These are phyloP conservation scores for Zymoseptoria passerinii DNA, from an alignment of 2,329 filamentous ascomycete species.

Conservation along the genomic window DNA sequence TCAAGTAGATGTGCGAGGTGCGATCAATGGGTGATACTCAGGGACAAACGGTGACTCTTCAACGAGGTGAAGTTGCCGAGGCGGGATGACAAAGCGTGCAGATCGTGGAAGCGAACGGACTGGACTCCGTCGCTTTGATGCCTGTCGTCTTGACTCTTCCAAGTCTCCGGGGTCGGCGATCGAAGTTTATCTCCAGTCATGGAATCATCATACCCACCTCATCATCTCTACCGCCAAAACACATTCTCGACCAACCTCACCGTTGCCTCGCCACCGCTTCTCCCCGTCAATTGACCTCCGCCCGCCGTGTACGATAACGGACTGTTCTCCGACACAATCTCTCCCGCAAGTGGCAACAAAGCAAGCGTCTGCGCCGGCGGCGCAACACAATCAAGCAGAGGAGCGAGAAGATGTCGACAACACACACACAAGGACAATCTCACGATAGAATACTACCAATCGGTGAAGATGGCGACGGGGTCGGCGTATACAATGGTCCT, in stretches of 20 bases:
- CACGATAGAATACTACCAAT: constrained; percentile 31
- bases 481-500: constrained; percentile 1
- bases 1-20: background rate
- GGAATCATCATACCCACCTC: background rate
- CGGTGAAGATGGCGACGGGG: constrained; percentile 1
- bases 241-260: background rate
- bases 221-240: background rate
- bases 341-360: background rate
- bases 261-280: background rate
- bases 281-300: background rate
- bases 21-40: background rate
- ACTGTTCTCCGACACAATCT: background rate
- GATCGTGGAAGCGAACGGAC: background rate
- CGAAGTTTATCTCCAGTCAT: background rate
- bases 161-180: background rate
- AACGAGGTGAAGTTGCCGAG: background rate
- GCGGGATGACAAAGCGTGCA: background rate
- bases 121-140: background rate
- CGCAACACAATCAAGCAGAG: background rate
- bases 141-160: too few species aligned
- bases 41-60: background rate
- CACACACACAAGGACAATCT: constrained; percentile 24
- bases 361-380: background rate
- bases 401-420: background rate
- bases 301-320: background rate